These are phyloP conservation scores for Clarireedia paspali DNA, from an alignment of 2,329 filamentous ascomycete species.

Conservation along the genomic window DNA sequence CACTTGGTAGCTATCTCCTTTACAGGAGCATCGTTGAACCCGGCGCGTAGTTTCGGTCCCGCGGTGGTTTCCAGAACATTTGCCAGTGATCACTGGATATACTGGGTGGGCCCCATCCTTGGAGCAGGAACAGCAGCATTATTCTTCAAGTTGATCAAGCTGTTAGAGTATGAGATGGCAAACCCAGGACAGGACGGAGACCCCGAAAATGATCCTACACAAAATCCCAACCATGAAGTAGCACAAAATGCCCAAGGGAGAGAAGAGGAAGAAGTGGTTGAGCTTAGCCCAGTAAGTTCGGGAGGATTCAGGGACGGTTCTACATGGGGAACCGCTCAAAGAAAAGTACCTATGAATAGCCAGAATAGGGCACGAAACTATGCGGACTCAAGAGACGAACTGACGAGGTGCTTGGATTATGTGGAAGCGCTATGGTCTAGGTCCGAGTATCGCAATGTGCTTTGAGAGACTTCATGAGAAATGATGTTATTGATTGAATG, in stretches of 20 bases:
- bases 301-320: not conserved
- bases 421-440: not conserved
- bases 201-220: conserved; percentile 34
- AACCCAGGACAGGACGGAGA: conserved; percentile 40
- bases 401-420: not conserved
- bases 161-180: conserved; percentile 44
- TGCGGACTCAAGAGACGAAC: not conserved
- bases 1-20: conserved; percentile 33
- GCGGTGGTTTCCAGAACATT: conserved; percentile 38
- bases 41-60: conserved; percentile 40
- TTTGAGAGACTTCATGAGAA: too few relatives aligned
- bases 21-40: conserved; percentile 42
- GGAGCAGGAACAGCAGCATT: conserved; percentile 40
- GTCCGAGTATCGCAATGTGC: too few relatives aligned
- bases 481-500: too few relatives aligned
- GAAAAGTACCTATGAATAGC: not conserved
- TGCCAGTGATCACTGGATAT: conserved; percentile 41
- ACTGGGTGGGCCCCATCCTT: conserved; percentile 42
- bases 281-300: not conserved
- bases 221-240: conserved; percentile 33
- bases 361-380: not conserved
- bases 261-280: not conserved
- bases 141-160: conserved; percentile 44
- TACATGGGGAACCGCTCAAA: not conserved
- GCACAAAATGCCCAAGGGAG: conserved; percentile 18